phyloP scores from a whole-genome alignment of 805 yeast species.

The Zygosaccharomyces gambellarensis region DNA sequence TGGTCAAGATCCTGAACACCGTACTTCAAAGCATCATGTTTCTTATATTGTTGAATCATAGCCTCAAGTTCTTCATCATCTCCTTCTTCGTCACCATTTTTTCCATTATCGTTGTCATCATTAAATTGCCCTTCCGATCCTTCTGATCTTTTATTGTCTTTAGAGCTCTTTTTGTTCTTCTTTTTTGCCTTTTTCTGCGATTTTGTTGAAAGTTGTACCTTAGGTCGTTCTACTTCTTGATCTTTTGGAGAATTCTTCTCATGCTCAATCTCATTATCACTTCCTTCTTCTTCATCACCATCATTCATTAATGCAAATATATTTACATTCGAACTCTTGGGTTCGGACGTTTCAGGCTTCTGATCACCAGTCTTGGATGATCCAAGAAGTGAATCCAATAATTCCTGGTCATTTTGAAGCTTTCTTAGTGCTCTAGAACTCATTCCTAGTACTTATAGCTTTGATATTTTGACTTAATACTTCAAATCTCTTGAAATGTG shows the following conservation, averaged over 20 bases:
- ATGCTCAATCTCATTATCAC: conserved; percentile 1
- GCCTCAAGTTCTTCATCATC: conserved; percentile 58
- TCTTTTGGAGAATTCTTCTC: conserved; percentile 1
- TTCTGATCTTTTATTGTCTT: conserved; percentile 16
- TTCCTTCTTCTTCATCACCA: conserved; percentile 11
- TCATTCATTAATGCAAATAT: conserved; percentile 30
- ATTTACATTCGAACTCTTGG: conserved; percentile 13
- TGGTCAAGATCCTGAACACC: conserved; percentile 22
- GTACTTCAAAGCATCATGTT: conserved; percentile 24
- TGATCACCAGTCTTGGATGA: conserved; percentile 5
- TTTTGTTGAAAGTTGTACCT: conserved; percentile 16
- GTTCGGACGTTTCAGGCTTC: conserved; percentile 1
- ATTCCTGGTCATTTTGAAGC: conserved; percentile 31
- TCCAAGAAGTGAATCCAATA: conserved; percentile 22
- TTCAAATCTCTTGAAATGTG: background rate
- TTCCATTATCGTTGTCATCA: conserved; percentile 5
- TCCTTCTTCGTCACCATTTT: conserved; percentile 8
- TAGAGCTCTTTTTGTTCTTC: conserved; percentile 27
- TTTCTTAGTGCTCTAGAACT: conserved; percentile 37
- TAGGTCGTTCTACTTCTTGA: conserved; percentile 12
- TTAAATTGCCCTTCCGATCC: conserved; percentile 13
- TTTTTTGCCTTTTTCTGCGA: conserved; percentile 29
- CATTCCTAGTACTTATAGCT: conserved; percentile 17
- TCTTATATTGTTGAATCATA: conserved; percentile 43
- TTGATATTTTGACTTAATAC: background rate